phyloP scores from a whole-genome alignment of 805 yeast genomes.

The Wickerhamiella siamensis region DNA sequence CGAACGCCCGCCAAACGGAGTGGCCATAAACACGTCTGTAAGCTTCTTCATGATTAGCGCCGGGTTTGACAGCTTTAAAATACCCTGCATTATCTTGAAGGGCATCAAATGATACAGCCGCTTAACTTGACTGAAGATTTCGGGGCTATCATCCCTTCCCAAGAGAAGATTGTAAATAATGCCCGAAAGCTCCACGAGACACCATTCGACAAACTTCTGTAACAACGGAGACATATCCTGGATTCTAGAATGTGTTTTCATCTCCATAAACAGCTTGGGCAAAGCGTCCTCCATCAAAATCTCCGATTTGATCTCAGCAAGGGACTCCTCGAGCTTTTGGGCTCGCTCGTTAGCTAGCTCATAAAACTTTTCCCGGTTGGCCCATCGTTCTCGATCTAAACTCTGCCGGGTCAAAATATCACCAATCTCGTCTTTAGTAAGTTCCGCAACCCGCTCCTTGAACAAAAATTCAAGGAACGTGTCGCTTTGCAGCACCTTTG shows the following conservation, averaged over 20 bases:
- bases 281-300: conserved; percentile 43
- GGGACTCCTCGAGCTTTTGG: conserved; percentile 36
- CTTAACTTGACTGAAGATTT: conserved; percentile 53
- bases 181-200: conserved; percentile 69
- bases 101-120: conserved; percentile 70
- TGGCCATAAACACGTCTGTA: conserved; percentile 72
- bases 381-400: conserved; percentile 46
- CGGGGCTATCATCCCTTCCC: conserved; percentile 70
- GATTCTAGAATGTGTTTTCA: conserved; percentile 40
- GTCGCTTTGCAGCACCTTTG: conserved; percentile 40
- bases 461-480: conserved; percentile 41
- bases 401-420: conserved; percentile 48
- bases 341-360: conserved; percentile 49
- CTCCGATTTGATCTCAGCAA: conserved; percentile 44
- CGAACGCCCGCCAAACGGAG: conserved; percentile 53
- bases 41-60: conserved; percentile 65
- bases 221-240: conserved; percentile 52
- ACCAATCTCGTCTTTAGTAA: conserved; percentile 31
- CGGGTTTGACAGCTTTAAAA: conserved; percentile 75
- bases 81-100: conserved; percentile 59
- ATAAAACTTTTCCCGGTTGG: conserved; percentile 60
- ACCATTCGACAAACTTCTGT: conserved; percentile 63
- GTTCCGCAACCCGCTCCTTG: conserved; percentile 25
- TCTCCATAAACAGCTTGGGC: conserved; percentile 45
- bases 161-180: conserved; percentile 67